Evolutionary conservation across 1,284 basidiomycete species (phyloP), one percentile per base, ranked within the genome.

Genomic region (Meripilus lineatus): DNA sequence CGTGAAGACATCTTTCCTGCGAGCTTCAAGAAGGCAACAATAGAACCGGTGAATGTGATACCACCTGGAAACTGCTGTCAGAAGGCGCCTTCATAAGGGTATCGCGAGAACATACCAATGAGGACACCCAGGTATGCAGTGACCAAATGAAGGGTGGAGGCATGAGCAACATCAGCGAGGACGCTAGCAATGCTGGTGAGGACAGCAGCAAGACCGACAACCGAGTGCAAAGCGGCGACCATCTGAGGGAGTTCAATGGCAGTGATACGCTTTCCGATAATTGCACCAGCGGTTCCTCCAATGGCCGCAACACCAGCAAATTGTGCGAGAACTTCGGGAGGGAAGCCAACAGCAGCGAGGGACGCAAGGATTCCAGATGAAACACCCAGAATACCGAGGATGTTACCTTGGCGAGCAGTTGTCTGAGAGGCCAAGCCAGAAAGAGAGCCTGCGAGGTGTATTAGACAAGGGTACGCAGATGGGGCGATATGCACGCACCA

Each of bases 11-110:
- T 85, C 48, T 75, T 77, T 5, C 84, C 89, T 1, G 87, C 87
- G 28, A 92, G 71, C 61, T 92, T 92, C 41, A 91, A 65, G 74
- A 90, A 92, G 1, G 89, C 89, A n/a, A 92, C 85, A 42, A 92
- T 79, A 4, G 87, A 90, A 18, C 89, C 89, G 20, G 85, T 86
- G 56, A 88, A 89, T 2, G 86, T 88, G 32, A 87, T 68, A 50
- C 82, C 83, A 64, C 80, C 79, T 74, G 40, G 3, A 21, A 17
- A 14, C 17, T 13, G n/a, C 18, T 5, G 15, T 47, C 22, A 47
- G 34, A 17, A 34, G 13, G 28, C 8, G n/a, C 15, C 41, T 15
- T 39, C 15, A 26, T 26, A 10, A 42, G 44, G 38, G 14, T 54
- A 48, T 50, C 6, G 50, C 53, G 32, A 52, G 48, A 51, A 51